Conservation (phyloP, 208 protist species). For the Leishmania tropica region DNA sequence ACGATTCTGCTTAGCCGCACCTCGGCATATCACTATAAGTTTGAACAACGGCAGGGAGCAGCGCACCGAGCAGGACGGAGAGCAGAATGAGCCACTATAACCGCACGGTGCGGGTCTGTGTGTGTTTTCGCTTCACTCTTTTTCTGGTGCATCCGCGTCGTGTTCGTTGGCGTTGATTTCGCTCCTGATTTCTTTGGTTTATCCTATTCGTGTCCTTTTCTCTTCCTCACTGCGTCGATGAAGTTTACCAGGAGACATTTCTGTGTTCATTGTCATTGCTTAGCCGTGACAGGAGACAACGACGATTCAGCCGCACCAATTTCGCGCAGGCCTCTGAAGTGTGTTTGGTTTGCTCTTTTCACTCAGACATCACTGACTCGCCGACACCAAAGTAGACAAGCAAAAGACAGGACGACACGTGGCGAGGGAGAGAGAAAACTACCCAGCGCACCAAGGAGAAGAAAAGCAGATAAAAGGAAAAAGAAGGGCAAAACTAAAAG, state of each 20-base stretch:
- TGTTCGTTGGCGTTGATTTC: neutral
- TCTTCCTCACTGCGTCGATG: neutral
- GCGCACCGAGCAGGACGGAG: neutral
- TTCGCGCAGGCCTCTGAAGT: conserved; percentile 6
- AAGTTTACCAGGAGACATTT: neutral
- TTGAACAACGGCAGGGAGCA: neutral
- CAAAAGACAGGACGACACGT: neutral
- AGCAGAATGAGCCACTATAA: neutral
- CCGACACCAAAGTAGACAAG: conserved; percentile 4
- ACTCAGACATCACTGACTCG: conserved; percentile 1
- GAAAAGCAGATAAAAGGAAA: conserved; percentile 12
- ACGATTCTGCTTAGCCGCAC: neutral
- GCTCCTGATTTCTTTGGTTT: neutral
- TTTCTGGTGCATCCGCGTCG: neutral
- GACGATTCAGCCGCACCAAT: neutral
- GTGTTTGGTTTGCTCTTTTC: conserved; percentile 4
- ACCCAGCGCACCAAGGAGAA: neutral
- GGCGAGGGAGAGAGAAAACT: neutral
- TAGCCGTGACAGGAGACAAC: neutral
- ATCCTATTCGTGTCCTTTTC: neutral
- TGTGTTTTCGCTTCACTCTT: neutral
- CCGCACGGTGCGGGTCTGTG: neutral
- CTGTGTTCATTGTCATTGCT: neutral
- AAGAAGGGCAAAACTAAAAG: neutral
- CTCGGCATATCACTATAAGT: neutral